phyloP scores from a whole-genome alignment of 2,329 filamentous ascomycete genomes.

The Alternaria infectoria region DNA sequence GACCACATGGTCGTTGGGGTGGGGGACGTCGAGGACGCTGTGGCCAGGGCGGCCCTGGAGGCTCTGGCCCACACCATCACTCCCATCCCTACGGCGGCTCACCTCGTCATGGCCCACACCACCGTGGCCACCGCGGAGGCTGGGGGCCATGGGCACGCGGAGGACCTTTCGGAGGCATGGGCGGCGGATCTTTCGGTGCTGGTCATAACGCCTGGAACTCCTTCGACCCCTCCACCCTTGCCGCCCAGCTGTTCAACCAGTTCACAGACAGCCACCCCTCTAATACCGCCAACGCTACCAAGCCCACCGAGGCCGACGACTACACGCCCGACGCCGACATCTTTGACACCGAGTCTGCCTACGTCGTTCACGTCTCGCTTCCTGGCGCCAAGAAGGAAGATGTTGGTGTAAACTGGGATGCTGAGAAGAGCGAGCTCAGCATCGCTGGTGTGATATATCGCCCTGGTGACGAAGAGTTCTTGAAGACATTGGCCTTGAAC shows the following conservation, averaged over 20 bases:
- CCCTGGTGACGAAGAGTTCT: constrained; percentile 70
- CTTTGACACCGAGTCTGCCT: constrained; percentile 69
- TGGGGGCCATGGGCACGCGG: constrained; percentile 35
- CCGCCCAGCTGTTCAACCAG: constrained; percentile 40
- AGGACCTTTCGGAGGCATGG: constrained; percentile 15
- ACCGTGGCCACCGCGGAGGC: constrained; percentile 24
- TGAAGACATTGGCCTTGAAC: constrained; percentile 66
- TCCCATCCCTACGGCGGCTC: constrained; percentile 9
- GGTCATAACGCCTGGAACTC: constrained; percentile 11
- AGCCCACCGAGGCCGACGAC: constrained; percentile 33
- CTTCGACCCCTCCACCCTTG: constrained; percentile 37
- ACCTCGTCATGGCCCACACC: constrained; percentile 22
- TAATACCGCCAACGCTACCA: constrained; percentile 17
- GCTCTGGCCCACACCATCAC: constrained; percentile 22
- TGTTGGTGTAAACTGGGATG: constrained; percentile 77
- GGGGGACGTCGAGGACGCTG: constrained; percentile 27
- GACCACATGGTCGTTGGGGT: constrained; percentile 23
- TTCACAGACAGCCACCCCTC: constrained; percentile 36
- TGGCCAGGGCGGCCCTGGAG: constrained; percentile 28
- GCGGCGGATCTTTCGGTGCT: constrained; percentile 19
- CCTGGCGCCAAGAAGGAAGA: constrained; percentile 83
- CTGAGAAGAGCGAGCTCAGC: constrained; percentile 68
- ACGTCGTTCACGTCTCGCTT: constrained; percentile 73
- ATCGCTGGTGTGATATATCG: constrained; percentile 76
- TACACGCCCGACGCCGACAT: constrained; percentile 75